Evolutionary conservation across 768 basidiomycete species (phyloP), one percentile per base, ranked within the genome.

Genomic region (Pleurotus ostreatus): DNA sequence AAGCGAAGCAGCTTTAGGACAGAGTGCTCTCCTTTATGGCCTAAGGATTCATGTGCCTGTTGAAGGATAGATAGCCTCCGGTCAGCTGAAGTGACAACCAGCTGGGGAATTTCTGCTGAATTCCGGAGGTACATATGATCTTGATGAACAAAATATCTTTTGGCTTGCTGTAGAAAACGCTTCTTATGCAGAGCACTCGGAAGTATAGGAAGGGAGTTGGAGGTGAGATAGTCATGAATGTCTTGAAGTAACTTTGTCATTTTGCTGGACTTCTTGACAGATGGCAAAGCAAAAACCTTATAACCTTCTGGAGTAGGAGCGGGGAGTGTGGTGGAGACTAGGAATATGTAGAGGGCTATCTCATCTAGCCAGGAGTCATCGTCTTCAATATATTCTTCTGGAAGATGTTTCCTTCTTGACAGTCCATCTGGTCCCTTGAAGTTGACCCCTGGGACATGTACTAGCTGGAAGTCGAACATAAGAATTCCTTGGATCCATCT

Each of bases 401-500:
- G 63, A 2, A 60, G 62, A 0, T 49, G 48, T 11, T 56, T 52
- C 9, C 64, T 52, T 40, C 70, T 56, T 5, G 74, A 78, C 7
- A 78, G 53, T 0, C 63, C 75, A 66, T 78, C 77, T 2, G 76
- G 70, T 8, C 67, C 75, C 49, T 55, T 55, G 48, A 71, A 70
- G 2, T 57, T 62, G 1, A 59, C 57, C 6, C 63, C 76, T 1
- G 74, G 73, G 0, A 78, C 66, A 56, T 78, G 76, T 0, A 62
- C 43, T 0, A 79, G 55, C 18, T 57, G 61, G 48, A 79, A 78
- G 49, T 71, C 55, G 41, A 73, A 78, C 18, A 71, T 40, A 2
- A 73, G 55, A 8, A 77, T 76, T 6, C 64, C 69, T 46, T 65
- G 61, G 23, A 78, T 74, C 77, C 76, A 78, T 13, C 67, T 55